Conservation (phyloP, 1,284 basidiomycete species). For the Hemileia vastatrix region DNA sequence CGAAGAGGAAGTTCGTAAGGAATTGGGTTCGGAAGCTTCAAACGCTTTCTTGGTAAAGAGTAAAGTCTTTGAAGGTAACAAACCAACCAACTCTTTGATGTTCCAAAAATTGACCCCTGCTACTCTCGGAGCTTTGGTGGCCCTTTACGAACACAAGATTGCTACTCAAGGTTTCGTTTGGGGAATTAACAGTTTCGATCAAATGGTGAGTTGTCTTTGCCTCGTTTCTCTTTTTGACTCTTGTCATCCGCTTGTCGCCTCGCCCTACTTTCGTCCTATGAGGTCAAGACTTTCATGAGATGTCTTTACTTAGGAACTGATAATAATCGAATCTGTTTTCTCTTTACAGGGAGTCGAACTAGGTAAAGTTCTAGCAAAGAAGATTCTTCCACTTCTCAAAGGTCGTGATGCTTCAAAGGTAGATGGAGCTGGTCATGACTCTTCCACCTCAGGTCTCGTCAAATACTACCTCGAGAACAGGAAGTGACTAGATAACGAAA, state of each 20-base stretch:
- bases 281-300: conserved; percentile 98
- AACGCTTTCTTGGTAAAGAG: conserved; percentile 81
- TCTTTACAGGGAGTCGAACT: conserved; percentile 72
- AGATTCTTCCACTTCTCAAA: conserved; percentile 76
- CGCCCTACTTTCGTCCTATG: conserved; percentile 76
- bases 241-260: neutral
- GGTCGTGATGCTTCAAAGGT: conserved; percentile 66
- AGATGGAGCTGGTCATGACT: conserved; percentile 92
- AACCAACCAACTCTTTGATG: conserved; percentile 91
- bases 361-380: conserved; percentile 91
- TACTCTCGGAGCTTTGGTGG: conserved; percentile 57
- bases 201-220: neutral
- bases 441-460: conserved; percentile 50
- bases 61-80: conserved; percentile 96
- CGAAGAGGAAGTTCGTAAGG: conserved; percentile 72
- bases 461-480: conserved; percentile 35
- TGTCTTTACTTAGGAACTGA: conserved; percentile 97
- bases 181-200: conserved; percentile 1
- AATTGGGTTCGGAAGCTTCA: conserved; percentile 59
- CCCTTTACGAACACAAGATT: conserved; percentile 44
- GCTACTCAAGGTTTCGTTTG: conserved; percentile 25
- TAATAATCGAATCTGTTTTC: conserved; percentile 65
- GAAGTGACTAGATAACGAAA: neutral
- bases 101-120: conserved; percentile 86
- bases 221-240: neutral